Evolutionary conservation across 176 grass and related monocot species (phyloP), one percentile per base, ranked within the genome.

Genomic region (Triticum dicoccoides): DNA sequence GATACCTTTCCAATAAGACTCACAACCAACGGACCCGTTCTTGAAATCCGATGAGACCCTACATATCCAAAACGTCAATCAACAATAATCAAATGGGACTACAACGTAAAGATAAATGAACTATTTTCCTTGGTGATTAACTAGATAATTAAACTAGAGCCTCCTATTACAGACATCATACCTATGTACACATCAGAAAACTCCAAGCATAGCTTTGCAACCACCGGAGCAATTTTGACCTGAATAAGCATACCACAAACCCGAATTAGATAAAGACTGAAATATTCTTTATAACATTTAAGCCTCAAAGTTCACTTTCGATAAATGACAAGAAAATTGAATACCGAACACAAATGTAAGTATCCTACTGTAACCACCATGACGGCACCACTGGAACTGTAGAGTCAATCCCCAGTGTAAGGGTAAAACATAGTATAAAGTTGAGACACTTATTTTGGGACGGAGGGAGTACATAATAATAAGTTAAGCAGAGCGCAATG

Each of bases 181-280:
- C 97, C 97, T 90, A 94, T 96, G 80, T 91, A 91, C 86, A 99
- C 77, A 85, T 99, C 97, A 65, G 94, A 89, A 88, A 99, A 99
- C 81, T 94, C 92, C 67, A 94, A 86, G 83, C 87, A 89, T 52
- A 99, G 38, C 77, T 99, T 90, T 82, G 89, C 88, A 83, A 99
- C 79, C 51, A 89, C 85, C 0, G 93, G 75, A 23, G 92, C 90
- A 86, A 88, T 89, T 86, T 94, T 91, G 81, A 90, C 90, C 97
- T 99, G 90, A 80, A 94, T 18, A 67, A 66, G 79, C 13, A 91
- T 80, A 27, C 62, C 56, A 30, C 30, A 65, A 75, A 54, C n/a
- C 38, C 23, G 76, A 32, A 74, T 47, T 72, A 81, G n/a, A 83
- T 39, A 75, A 73, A 83, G 13, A 83, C 69, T 77, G 33, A 67